These are phyloP conservation scores for Wickerhamiella cacticola DNA, from an alignment of 805 yeast species.

Conservation along the genomic window DNA sequence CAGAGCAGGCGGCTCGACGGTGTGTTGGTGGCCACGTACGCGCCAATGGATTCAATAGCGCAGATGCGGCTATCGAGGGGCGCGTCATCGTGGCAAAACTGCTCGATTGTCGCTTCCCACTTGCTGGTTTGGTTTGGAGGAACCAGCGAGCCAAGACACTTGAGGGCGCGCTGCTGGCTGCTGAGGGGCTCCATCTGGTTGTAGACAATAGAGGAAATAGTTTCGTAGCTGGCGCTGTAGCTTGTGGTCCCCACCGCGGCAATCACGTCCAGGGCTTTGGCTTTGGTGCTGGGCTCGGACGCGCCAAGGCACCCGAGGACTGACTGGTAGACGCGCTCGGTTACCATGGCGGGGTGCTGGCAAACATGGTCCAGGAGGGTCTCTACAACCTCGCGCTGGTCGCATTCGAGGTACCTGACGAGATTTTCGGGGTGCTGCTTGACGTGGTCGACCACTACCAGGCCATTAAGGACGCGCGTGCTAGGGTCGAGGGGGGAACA, in stretches of 20 bases:
- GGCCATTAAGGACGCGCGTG: constrained; percentile 9
- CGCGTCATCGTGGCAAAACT: constrained; percentile 33
- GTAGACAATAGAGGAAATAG: constrained; percentile 3
- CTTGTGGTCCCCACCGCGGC: not conserved
- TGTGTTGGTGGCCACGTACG: constrained; percentile 23
- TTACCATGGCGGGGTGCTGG: not conserved
- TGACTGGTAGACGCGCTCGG: not conserved
- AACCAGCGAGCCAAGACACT: constrained; percentile 9
- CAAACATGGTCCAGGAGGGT: not conserved
- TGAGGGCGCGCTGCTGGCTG: constrained; percentile 17
- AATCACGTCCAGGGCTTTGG: constrained; percentile 4
- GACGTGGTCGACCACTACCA: not conserved
- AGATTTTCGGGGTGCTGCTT: not conserved
- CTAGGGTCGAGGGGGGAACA: constrained; percentile 10
- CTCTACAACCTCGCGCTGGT: constrained; percentile 6
- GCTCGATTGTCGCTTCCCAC: constrained; percentile 17
- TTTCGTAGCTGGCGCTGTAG: constrained; percentile 1
- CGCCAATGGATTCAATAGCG: constrained; percentile 35
- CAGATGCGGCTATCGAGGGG: constrained; percentile 39
- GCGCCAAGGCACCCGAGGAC: not conserved
- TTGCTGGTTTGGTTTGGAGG: constrained; percentile 24
- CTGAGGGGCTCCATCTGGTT: constrained; percentile 12
- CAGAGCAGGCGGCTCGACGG: constrained; percentile 12
- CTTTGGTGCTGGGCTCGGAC: constrained; percentile 3
- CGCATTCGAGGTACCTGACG: not conserved